These are phyloP conservation scores for Xylaria sp. DNA, from an alignment of 2,329 filamentous ascomycete species.

Conservation along the genomic window DNA sequence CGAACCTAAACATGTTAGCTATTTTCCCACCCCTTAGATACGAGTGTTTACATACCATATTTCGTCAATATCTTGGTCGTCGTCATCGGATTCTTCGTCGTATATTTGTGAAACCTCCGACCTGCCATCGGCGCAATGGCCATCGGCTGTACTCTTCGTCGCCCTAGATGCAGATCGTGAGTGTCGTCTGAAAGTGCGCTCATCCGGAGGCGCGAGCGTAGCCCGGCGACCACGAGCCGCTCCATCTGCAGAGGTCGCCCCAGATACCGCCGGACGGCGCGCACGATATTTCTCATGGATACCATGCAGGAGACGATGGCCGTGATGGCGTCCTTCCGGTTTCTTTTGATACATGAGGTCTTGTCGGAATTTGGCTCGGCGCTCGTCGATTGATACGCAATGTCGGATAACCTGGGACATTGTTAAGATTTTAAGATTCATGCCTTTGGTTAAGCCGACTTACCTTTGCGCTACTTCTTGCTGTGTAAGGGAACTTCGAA, in stretches of 20 bases:
- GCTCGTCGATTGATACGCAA: conserved; percentile 76
- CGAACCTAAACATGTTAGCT: conserved; percentile 59
- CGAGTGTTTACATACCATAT: conserved; percentile 63
- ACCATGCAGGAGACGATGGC: conserved; percentile 39
- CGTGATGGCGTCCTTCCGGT: conserved; percentile 39
- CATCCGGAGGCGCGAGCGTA: conserved; percentile 40
- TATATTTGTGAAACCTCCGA: conserved; percentile 50
- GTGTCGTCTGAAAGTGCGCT: conserved; percentile 49
- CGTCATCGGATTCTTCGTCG: conserved; percentile 58
- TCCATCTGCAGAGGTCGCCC: conserved; percentile 8
- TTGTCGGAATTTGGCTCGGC: conserved; percentile 76
- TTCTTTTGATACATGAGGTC: conserved; percentile 70
- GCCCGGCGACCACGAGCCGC: conserved; percentile 36
- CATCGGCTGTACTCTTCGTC: conserved; percentile 39
- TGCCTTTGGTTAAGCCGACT: background rate
- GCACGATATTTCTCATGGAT: conserved; percentile 52
- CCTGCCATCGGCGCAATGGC: conserved; percentile 39
- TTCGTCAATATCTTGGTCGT: conserved; percentile 78
- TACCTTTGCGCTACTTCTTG: conserved; percentile 62
- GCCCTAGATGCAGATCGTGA: conserved; percentile 50
- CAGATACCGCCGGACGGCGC: conserved; percentile 35
- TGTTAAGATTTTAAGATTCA: conserved; percentile 5
- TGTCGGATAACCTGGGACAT: conserved; percentile 67
- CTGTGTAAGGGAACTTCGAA: conserved; percentile 78
- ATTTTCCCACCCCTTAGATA: background rate